Base-by-base conservation (phyloP, 495 filamentous ascomycete genomes). In the Penicillium silybi region DNA sequence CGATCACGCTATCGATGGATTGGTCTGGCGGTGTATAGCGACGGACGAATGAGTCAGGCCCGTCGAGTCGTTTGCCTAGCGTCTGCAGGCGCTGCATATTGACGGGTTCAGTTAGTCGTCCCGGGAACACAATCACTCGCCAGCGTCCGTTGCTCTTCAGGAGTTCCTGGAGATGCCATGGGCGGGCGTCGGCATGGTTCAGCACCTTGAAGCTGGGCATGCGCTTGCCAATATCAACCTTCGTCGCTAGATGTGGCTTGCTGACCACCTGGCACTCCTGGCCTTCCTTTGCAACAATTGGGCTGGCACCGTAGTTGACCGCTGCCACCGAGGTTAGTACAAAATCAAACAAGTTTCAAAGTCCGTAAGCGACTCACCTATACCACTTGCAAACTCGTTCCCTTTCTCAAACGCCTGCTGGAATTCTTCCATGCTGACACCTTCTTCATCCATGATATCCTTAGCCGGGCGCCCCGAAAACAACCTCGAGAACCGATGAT, bases 81-180 rank as follows among this genome's bases (percentile, higher is more conserved):
- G 45, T 48, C 4, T 77, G 60, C 1, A 85, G 57, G 16, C 80
- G 67, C 4, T 59, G 27, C 40, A 56, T 62, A 53, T 82, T 76
- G 0, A 4, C 20, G 41, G 61, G 17, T 20, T 66, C 3, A 11
- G 64, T 53, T 4, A 87, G 59, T 54, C 82, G 69, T 2, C 84
- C 85, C 0, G 80, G 78, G 47, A 88, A 86, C 11, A 87, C 51
- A n/a, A 88, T 67, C 32, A 88, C 56, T 7, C 81, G 62, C 69
- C 80, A 88, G 19, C 73, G 70, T 0, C 85, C 85, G 34, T 83
- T 80, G 17, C 67, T 69, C 23, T 62, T 59, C 7, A 82, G 53
- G 4, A 67, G 52, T 23, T 73, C 56, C n/a, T 68, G 62, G n/a
- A 84, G 65, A 41, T 81, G 80, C 76, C 72, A 82, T 11, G 81